Conservation (phyloP, 768 basidiomycete genomes). For the Lactarius akahatsu region DNA sequence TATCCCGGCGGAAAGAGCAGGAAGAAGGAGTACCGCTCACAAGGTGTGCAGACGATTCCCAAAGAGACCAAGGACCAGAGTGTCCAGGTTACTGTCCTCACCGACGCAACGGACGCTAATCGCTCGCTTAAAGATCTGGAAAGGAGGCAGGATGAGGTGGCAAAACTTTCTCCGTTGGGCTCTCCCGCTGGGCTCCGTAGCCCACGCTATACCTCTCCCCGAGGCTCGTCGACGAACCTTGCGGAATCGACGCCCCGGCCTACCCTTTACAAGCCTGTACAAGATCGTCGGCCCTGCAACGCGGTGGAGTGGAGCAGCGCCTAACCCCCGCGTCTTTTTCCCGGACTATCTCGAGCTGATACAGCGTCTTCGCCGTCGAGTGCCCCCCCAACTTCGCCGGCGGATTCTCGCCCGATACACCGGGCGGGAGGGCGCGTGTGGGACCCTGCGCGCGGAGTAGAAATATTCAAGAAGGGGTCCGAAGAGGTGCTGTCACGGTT, state of each 20-base stretch:
- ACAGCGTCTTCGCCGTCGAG: constrained; percentile 55
- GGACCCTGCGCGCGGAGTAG: constrained; percentile 84
- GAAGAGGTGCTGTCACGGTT: constrained; percentile 86
- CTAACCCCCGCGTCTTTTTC: constrained; percentile 33
- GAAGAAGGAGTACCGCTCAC: constrained; percentile 58
- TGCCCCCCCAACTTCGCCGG: constrained; percentile 47
- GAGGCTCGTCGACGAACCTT: constrained; percentile 29
- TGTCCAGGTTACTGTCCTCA: constrained; percentile 52
- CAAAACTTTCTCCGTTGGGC: constrained; percentile 34
- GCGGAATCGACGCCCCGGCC: constrained; percentile 23
- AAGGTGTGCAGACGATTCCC: constrained; percentile 69
- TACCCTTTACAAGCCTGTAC: constrained; percentile 18
- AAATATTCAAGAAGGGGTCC: constrained; percentile 81
- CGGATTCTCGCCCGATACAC: constrained; percentile 33
- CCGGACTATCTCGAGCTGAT: constrained; percentile 49
- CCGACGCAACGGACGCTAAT: constrained; percentile 26
- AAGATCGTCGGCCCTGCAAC: constrained; percentile 25
- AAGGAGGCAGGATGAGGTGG: constrained; percentile 15
- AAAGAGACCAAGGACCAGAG: constrained; percentile 53
- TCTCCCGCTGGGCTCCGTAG: constrained; percentile 35
- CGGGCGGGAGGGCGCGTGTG: constrained; percentile 64
- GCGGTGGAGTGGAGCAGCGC: constrained; percentile 20
- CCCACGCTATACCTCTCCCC: constrained; percentile 31
- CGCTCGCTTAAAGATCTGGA: constrained; percentile 27
- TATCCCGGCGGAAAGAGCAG: constrained; percentile 38